These are phyloP conservation scores for Capsicum rhomboideum DNA, from an alignment of 257 asterid genomes.

Conservation along the genomic window DNA sequence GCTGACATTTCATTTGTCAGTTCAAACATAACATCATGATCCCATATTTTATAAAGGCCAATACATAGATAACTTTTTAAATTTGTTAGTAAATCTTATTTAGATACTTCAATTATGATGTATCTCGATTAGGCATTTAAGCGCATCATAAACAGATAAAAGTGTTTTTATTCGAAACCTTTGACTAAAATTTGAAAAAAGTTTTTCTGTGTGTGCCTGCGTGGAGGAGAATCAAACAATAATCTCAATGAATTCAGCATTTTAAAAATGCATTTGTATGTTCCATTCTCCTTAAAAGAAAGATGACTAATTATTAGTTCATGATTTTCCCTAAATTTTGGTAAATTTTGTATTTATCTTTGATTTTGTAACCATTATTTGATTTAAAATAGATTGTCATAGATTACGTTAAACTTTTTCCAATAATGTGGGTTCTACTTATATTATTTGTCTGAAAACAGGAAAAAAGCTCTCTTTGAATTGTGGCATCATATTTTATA, in stretches of 20 bases:
- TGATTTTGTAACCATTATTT: background rate
- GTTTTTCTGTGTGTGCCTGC: fast-evolving
- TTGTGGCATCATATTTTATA: background rate
- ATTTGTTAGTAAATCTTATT: background rate
- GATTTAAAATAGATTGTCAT: background rate
- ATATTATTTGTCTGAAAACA: background rate
- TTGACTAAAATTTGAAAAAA: background rate
- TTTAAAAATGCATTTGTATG: background rate
- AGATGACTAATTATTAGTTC: background rate
- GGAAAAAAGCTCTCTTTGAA: background rate
- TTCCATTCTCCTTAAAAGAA: background rate
- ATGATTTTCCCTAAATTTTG: background rate
- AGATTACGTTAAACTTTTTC: background rate
- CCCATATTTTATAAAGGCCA: background rate
- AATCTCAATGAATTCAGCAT: background rate
- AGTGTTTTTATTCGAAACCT: background rate
- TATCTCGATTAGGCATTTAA: background rate
- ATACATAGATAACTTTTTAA: background rate
- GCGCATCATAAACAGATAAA: background rate
- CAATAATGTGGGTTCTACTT: background rate
- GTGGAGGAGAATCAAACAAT: background rate
- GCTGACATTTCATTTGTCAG: background rate
- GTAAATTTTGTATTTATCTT: background rate
- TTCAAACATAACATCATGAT: too few species aligned
- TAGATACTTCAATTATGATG: background rate